These are phyloP conservation scores for Solanum chmielewskii DNA, from an alignment of 257 asterid genomes.

Conservation along the genomic window DNA sequence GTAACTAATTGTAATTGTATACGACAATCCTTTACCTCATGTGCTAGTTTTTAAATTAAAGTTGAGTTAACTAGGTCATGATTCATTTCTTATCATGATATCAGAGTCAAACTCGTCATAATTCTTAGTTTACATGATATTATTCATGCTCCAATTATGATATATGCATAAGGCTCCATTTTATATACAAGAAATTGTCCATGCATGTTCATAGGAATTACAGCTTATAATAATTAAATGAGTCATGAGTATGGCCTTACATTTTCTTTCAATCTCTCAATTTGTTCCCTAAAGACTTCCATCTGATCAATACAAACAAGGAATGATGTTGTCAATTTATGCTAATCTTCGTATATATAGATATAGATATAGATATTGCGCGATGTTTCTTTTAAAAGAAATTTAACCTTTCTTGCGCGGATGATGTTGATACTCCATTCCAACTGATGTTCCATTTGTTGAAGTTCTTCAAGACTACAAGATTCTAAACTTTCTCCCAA, in stretches of 20 bases:
- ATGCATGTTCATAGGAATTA: neutral
- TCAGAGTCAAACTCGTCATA: neutral
- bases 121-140: neutral
- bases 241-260: constrained; percentile 9
- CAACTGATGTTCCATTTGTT: constrained; percentile 61
- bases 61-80: neutral
- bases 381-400: neutral
- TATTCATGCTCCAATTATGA: neutral
- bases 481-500: constrained; percentile 64
- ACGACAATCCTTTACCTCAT: neutral
- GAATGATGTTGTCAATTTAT: neutral
- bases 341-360: neutral
- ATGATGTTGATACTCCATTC: constrained; percentile 54
- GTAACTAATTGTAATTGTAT: neutral
- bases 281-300: constrained; percentile 67
- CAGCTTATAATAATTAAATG: neutral
- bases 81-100: neutral
- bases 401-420: constrained; percentile 63
- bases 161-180: neutral
- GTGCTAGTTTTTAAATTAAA: neutral
- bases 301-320: constrained; percentile 24
- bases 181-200: neutral
- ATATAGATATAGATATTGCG: neutral
- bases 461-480: constrained; percentile 64
- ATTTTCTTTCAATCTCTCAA: constrained; percentile 58